phyloP scores from a whole-genome alignment of 2,329 filamentous ascomycete species.

The Clonostachys chloroleuca region DNA sequence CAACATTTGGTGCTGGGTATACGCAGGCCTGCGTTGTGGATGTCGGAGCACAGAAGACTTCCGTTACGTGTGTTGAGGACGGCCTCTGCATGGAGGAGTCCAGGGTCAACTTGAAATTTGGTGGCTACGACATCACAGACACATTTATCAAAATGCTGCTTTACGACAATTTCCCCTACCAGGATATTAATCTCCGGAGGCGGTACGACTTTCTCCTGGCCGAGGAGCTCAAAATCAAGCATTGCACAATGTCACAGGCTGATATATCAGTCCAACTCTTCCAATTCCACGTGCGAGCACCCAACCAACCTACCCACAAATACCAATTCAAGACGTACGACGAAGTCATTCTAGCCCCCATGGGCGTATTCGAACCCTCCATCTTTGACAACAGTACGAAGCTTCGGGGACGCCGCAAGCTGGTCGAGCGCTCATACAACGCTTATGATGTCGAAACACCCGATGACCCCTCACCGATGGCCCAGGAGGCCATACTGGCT shows the following conservation, averaged over 20 bases:
- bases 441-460: conserved; percentile 84
- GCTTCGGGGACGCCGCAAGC: conserved; percentile 70
- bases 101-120: conserved; percentile 89
- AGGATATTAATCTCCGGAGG: conserved; percentile 85
- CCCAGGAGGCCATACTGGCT: conserved; percentile 67
- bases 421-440: conserved; percentile 86
- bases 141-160: conserved; percentile 98
- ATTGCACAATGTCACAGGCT: conserved; percentile 85
- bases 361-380: conserved; percentile 87
- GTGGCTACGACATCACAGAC: conserved; percentile 88
- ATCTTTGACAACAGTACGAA: conserved; percentile 84
- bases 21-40: conserved; percentile 94
- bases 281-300: conserved; percentile 86
- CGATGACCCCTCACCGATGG: conserved; percentile 83
- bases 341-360: conserved; percentile 87
- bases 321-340: conserved; percentile 98
- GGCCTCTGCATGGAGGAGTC: conserved; percentile 94
- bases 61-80: conserved; percentile 94
- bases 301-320: conserved; percentile 84
- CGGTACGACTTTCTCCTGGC: conserved; percentile 91
- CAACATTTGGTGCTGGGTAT: conserved; percentile 91
- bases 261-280: conserved; percentile 84
- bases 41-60: conserved; percentile 95
- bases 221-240: conserved; percentile 91
- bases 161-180: conserved; percentile 91